Conservation (phyloP, 202 grass and related monocot species). For the Schoenoplectus tabernaemontani region DNA sequence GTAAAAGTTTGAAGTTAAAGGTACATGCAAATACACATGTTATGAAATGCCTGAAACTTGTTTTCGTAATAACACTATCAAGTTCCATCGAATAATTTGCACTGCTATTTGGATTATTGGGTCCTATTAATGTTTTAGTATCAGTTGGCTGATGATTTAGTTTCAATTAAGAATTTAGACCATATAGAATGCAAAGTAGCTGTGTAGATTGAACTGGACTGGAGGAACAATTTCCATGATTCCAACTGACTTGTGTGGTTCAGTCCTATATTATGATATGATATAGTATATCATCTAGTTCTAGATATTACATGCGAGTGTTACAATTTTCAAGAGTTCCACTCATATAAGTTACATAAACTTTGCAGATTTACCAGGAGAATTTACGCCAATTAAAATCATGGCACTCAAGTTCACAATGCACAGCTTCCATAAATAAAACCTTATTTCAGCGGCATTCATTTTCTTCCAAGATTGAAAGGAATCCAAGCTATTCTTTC, state of each 20-base stretch:
- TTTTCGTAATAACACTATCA: background rate
- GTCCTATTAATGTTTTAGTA: no score
- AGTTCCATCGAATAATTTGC: background rate
- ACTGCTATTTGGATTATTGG: background rate
- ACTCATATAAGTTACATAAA: background rate
- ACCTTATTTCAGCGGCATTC: constrained; percentile 28
- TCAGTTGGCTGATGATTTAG: background rate
- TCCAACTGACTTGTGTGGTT: background rate
- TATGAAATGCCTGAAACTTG: background rate
- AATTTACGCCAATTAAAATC: constrained; percentile 1
- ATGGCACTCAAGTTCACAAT: background rate
- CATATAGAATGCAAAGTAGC: background rate
- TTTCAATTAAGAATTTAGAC: background rate
- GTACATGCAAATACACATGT: background rate
- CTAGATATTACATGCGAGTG: background rate
- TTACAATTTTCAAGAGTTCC: background rate
- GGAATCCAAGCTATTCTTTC: constrained; percentile 68
- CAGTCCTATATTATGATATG: background rate
- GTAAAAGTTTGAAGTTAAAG: background rate
- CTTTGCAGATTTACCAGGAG: constrained; percentile 4
- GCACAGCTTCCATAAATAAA: constrained; percentile 1
- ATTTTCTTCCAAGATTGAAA: constrained; percentile 50
- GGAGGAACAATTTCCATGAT: background rate
- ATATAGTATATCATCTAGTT: background rate
- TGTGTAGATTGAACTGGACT: background rate